Conservation (phyloP, 306 rosid genomes). For the Cajanus cajan region DNA sequence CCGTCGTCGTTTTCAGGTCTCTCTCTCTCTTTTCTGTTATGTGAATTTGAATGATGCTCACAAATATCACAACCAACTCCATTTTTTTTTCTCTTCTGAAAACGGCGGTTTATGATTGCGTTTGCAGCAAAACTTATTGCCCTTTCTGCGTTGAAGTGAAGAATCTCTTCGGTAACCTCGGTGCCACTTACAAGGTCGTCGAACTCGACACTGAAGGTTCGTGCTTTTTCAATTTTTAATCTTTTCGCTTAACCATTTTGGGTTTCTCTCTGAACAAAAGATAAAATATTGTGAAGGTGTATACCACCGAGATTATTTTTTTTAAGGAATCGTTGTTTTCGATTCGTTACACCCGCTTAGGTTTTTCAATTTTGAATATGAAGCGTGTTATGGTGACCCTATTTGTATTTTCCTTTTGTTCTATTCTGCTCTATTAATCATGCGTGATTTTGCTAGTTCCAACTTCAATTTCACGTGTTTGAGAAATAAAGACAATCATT, state of each 20-base stretch:
- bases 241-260: background rate
- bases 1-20: conserved; percentile 83
- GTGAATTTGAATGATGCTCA: background rate
- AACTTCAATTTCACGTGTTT: background rate
- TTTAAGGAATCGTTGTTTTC: background rate
- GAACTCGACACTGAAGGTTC: conserved; percentile 68
- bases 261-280: background rate
- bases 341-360: background rate
- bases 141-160: conserved; percentile 65
- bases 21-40: background rate
- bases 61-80: no score
- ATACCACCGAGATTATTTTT: no score
- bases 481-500: background rate
- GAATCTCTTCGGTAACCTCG: conserved; percentile 49
- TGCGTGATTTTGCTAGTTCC: background rate
- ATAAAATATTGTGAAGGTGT: no score
- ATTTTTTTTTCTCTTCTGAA: no score
- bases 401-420: background rate
- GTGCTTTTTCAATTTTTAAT: background rate
- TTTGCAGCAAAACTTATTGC: conserved; percentile 64
- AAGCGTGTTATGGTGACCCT: background rate
- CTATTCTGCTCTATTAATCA: background rate
- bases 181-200: conserved; percentile 49
- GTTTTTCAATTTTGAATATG: background rate
- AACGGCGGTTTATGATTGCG: background rate